Conservation (phyloP, 345 rosid species). For the Lenwebbia sp. region DNA sequence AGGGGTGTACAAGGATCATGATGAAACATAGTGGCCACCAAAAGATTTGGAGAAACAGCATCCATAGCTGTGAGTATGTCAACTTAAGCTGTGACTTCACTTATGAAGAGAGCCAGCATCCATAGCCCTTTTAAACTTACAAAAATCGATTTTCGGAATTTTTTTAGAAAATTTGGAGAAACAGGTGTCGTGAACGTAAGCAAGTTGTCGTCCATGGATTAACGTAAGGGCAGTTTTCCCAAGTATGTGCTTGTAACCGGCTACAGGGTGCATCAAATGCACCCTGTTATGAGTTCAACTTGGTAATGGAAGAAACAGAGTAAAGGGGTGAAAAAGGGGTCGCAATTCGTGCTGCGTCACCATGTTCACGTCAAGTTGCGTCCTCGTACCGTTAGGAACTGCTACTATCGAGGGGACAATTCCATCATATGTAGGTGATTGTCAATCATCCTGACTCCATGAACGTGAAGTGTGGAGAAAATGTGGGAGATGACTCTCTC, state of each 20-base stretch:
- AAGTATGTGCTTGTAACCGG: neutral
- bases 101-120: neutral
- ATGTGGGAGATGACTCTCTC: neutral
- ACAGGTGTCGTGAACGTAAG: neutral
- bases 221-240: neutral
- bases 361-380: neutral
- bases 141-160: neutral
- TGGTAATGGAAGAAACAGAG: neutral
- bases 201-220: neutral
- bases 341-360: neutral
- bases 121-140: neutral
- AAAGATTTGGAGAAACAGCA: no score
- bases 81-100: neutral
- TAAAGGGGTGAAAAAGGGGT: neutral
- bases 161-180: neutral
- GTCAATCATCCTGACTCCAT: neutral
- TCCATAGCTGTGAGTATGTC: neutral
- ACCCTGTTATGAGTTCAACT: neutral
- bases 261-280: neutral
- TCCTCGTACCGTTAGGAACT: neutral
- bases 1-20: no score
- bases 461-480: neutral
- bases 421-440: neutral
- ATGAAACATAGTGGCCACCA: no score
- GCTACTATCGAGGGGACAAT: neutral